phyloP scores from a whole-genome alignment of 2,329 filamentous ascomycete genomes.

The Alternaria gansuensis region DNA sequence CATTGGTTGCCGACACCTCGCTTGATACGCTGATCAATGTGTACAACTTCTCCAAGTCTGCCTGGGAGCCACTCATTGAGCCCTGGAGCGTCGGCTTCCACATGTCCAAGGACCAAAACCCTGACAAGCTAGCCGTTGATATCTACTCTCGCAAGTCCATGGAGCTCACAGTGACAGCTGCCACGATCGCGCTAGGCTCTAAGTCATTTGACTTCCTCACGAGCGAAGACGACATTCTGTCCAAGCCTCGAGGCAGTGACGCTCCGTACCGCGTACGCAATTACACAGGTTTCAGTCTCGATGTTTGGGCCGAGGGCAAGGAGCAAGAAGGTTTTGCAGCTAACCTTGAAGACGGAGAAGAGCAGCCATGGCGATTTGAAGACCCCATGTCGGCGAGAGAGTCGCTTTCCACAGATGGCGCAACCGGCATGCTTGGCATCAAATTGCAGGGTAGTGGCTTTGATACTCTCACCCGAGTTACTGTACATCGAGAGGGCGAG shows the following conservation, averaged over 20 bases:
- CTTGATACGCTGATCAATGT: slow-evolving; percentile 95
- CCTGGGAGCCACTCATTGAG: slow-evolving; percentile 95
- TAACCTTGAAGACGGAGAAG: slow-evolving; percentile 85
- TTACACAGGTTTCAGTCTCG: slow-evolving; percentile 90
- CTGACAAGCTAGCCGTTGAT: slow-evolving; percentile 81
- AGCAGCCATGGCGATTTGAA: slow-evolving; percentile 95
- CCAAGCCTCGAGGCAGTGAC: slow-evolving; percentile 89
- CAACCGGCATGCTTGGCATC: slow-evolving; percentile 79
- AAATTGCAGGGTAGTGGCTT: slow-evolving; percentile 93
- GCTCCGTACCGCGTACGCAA: slow-evolving; percentile 94
- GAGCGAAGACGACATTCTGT: slow-evolving; percentile 87
- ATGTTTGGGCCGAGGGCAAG: slow-evolving; percentile 76
- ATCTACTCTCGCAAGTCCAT: slow-evolving; percentile 88
- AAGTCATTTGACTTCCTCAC: slow-evolving; percentile 93
- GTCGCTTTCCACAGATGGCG: slow-evolving; percentile 84
- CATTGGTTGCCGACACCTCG: slow-evolving; percentile 85
- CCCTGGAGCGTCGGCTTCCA: slow-evolving; percentile 96
- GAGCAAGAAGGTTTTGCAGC: slow-evolving; percentile 76
- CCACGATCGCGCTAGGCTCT: slow-evolving; percentile 89
- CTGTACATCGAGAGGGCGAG: slow-evolving; percentile 93
- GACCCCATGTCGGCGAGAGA: slow-evolving; percentile 97
- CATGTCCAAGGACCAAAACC: slow-evolving; percentile 78
- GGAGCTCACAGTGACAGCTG: slow-evolving; percentile 90
- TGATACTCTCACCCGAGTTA: slow-evolving; percentile 85
- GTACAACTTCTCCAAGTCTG: slow-evolving; percentile 98